Base-by-base conservation (phyloP, 768 basidiomycete species). In the Strobilomyces confusus region DNA sequence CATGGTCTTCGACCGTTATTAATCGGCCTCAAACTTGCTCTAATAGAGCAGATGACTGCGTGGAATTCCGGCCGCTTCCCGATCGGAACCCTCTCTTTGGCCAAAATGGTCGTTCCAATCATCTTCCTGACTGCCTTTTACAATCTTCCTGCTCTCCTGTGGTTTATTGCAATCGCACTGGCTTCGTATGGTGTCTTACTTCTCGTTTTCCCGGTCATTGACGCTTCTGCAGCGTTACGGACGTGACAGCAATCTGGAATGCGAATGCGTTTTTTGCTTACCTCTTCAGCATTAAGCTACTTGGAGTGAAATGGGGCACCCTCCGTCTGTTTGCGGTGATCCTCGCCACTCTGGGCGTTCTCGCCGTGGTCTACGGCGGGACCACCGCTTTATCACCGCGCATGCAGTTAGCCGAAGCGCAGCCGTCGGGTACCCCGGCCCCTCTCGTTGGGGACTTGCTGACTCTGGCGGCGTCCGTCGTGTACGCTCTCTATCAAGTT, bases 261-360 rank as follows among this genome's bases (percentile, higher is more conserved):
- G 85, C 88, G 9, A 90, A 89, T 62, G 87, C 90, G 1, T 94
- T 98, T 73, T 94, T 92, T 69, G 89, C 90, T 6, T 98, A 98
- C 65, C 66, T 92, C 25, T 81, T 98, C 66, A 81, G 86, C n/a
- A 82, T 94, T 55, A 81, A 81, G 60, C 61, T 92, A 3, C 83
- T 86, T 55, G 72, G 78, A 20, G 71, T 82, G 23, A 73, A 76
- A 58, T 86, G 86, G 87, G 80, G 88, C 56, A 58, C 77, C 15
- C 73, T 80, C 42, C 84, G 80, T 40, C 70, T 93, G 30, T 64
- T 80, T 23, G 86, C 92, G 14, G 93, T 98, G 17, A 63, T 79
- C 14, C 70, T 95, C 23, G 95, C 95, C 1, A 92, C 87, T 32
- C 54, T 82, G 0, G 95, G 95, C 8, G 91, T 91, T 8, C 64